phyloP scores from a whole-genome alignment of 176 grass and related monocot genomes.

The Coix lacrymajobi region DNA sequence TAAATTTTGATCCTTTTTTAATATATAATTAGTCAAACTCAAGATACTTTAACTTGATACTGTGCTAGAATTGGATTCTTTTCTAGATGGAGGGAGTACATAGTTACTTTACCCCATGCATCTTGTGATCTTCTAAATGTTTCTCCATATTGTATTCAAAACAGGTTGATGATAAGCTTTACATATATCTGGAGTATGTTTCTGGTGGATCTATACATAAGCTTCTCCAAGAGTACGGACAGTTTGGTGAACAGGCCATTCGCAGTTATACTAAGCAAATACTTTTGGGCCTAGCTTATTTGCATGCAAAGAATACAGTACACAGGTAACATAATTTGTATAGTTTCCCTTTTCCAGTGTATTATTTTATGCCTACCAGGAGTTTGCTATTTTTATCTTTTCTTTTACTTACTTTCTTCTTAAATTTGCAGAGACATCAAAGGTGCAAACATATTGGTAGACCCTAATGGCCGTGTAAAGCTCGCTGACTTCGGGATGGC shows the following conservation, averaged over 20 bases:
- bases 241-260: constrained; percentile 92
- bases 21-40: not conserved
- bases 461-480: constrained; percentile 95
- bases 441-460: constrained; percentile 99
- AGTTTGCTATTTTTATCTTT: constrained; percentile 20
- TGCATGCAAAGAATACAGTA: constrained; percentile 95
- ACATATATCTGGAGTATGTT: constrained; percentile 99
- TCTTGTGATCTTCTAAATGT: constrained; percentile 21
- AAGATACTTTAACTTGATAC: not conserved
- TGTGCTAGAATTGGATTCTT: not conserved
- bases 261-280: constrained; percentile 99
- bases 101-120: not conserved
- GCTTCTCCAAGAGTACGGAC: constrained; percentile 94
- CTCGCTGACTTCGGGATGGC: constrained; percentile 99
- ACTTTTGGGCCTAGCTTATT: constrained; percentile 87
- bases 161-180: constrained; percentile 89
- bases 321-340: constrained; percentile 67
- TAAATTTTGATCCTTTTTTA: not conserved
- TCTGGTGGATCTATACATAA: constrained; percentile 98
- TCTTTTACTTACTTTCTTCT: constrained; percentile 24
- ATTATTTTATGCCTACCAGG: constrained; percentile 12
- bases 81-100: not conserved
- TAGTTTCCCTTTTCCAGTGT: not conserved
- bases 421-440: constrained; percentile 85
- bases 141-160: constrained; percentile 15